A percentile compares a stretch with the other conserved stretches of the same genome.
phyloP scores from a whole-genome alignment of 371 early-diverging fungal species.

The Mucor sp. region DNA sequence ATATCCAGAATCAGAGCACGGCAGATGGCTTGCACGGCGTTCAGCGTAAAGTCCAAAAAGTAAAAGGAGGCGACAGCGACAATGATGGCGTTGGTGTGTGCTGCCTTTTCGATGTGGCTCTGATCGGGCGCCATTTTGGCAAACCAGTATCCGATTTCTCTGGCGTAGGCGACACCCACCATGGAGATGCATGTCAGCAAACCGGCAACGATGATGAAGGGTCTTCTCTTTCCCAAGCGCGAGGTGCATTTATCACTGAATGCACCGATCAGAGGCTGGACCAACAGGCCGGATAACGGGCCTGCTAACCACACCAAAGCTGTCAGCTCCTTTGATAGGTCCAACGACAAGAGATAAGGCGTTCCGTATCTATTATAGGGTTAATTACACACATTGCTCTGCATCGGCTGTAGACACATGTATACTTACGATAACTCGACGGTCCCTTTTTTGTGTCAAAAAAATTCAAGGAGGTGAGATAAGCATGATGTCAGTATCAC shows the following conservation, averaged over 20 bases:
- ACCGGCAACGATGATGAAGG: slow-evolving; percentile 64
- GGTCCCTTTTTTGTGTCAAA: slow-evolving; percentile 38
- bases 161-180: slow-evolving; percentile 68
- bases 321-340: slow-evolving; percentile 66
- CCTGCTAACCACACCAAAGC: slow-evolving; percentile 80
- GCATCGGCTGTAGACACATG: background rate
- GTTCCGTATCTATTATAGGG: slow-evolving; percentile 63
- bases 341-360: slow-evolving; percentile 72
- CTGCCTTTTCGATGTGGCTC: slow-evolving; percentile 34
- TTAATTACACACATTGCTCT: background rate
- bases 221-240: slow-evolving; percentile 62
- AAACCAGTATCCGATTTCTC: slow-evolving; percentile 44
- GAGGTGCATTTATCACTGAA: slow-evolving; percentile 65
- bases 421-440: slow-evolving; percentile 54
- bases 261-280: slow-evolving; percentile 74
- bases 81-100: slow-evolving; percentile 46
- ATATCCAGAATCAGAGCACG: slow-evolving; percentile 75
- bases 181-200: slow-evolving; percentile 61
- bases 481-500: slow-evolving; percentile 15
- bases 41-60: slow-evolving; percentile 73
- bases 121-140: background rate
- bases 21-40: slow-evolving; percentile 64
- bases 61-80: slow-evolving; percentile 72
- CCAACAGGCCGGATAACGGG: slow-evolving; percentile 74
- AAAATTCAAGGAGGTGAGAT: background rate